These are phyloP conservation scores for Fusarium compactum DNA, from an alignment of 2,329 filamentous ascomycete species.

Conservation along the genomic window DNA sequence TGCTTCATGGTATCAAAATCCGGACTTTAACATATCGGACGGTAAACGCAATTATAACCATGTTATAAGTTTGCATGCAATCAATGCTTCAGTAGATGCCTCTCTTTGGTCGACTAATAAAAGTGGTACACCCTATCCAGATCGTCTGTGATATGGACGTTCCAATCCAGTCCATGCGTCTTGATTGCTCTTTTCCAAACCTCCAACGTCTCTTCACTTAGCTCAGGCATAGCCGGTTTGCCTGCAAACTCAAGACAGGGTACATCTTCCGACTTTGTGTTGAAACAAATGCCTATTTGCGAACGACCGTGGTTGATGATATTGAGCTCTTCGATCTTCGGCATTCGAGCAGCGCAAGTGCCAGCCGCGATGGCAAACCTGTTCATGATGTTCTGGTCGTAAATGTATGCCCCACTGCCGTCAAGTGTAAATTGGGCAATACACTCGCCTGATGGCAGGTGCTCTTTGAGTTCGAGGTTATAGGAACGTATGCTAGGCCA, in stretches of 20 bases:
- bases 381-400: not conserved
- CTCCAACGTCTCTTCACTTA: not conserved
- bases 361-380: conserved; percentile 10
- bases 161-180: not conserved
- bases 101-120: not conserved
- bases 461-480: conserved; percentile 5
- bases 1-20: too few species aligned
- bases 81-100: not conserved
- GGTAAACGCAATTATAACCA: not conserved
- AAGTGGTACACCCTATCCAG: not conserved
- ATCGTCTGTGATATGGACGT: not conserved
- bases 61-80: not conserved
- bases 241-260: conserved; percentile 13
- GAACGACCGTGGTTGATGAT: not conserved
- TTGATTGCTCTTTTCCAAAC: not conserved
- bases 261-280: not conserved
- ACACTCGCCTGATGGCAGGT: conserved; percentile 14
- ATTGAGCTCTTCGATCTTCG: not conserved
- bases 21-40: too few species aligned
- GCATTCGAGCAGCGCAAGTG: conserved; percentile 8
- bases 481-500: conserved; percentile 6
- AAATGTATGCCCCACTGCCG: not conserved
- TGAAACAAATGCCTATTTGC: not conserved
- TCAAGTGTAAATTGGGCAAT: not conserved
- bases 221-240: not conserved